A percentile compares a stretch with the other conserved stretches of the same genome.
Conservation (phyloP, 179 eudicot genomes). For the Corrigiola litoralis region DNA sequence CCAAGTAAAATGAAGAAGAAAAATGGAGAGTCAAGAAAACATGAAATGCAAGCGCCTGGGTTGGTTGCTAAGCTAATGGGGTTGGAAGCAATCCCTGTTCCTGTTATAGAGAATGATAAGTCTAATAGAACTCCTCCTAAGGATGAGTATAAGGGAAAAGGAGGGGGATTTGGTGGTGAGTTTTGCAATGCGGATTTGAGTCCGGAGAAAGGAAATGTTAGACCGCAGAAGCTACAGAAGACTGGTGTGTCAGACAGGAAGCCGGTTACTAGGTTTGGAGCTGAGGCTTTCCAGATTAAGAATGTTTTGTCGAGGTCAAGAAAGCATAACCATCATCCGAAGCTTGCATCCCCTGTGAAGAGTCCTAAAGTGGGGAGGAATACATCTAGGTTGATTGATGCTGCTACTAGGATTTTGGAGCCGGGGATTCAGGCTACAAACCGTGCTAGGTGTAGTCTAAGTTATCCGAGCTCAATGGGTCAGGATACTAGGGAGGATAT, state of each 20-base stretch:
- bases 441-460: conserved; percentile 59
- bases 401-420: conserved; percentile 82
- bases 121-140: conserved; percentile 23
- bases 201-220: conserved; percentile 40
- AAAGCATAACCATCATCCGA: conserved; percentile 51
- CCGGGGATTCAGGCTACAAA: conserved; percentile 68
- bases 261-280: conserved; percentile 62
- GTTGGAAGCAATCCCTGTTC: conserved; percentile 77
- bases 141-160: conserved; percentile 21
- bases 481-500: conserved; percentile 16
- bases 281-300: conserved; percentile 73
- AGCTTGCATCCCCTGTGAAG: conserved; percentile 64
- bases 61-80: conserved; percentile 99
- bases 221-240: conserved; percentile 88
- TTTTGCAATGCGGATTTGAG: conserved; percentile 20
- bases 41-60: conserved; percentile 55
- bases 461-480: conserved; percentile 38
- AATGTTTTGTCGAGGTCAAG: conserved; percentile 69
- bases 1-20: conserved; percentile 52
- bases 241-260: conserved; percentile 56
- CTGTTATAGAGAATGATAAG: conserved; percentile 32
- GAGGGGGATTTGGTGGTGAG: conserved; percentile 20
- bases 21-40: conserved; percentile 37
- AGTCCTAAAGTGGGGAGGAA: conserved; percentile 59
- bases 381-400: conserved; percentile 69